These are phyloP conservation scores for Pseudonitzschia multiseries DNA, from an alignment of 108 stramenopile species.

Conservation along the genomic window DNA sequence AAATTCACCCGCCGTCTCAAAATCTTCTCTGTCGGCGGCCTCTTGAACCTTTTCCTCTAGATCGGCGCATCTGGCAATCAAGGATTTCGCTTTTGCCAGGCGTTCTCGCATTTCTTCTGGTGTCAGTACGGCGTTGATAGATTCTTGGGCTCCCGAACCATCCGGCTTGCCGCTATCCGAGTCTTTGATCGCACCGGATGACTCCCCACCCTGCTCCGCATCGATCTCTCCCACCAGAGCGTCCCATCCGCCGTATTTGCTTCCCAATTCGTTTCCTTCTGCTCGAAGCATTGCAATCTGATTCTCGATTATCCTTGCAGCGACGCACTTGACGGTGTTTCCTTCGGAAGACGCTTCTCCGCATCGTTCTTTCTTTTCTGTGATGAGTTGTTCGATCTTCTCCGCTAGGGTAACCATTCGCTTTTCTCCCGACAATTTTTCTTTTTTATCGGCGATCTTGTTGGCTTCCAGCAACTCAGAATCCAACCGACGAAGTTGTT, in stretches of 20 bases:
- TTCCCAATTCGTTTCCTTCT: constrained; percentile 55
- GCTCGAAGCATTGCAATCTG: constrained; percentile 64
- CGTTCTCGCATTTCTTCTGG: constrained; percentile 22
- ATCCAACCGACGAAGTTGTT: constrained; percentile 40
- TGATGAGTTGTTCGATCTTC: constrained; percentile 46
- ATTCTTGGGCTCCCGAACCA: not conserved
- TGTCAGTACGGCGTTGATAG: constrained; percentile 22
- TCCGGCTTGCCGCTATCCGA: not conserved
- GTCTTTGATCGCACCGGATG: constrained; percentile 1
- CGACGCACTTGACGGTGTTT: constrained; percentile 64
- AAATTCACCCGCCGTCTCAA: constrained; percentile 47
- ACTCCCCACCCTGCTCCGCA: constrained; percentile 26
- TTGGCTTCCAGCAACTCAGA: constrained; percentile 54
- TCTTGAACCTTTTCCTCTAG: constrained; percentile 41
- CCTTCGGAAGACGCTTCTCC: constrained; percentile 33
- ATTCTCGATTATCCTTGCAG: constrained; percentile 67
- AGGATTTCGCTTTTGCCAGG: constrained; percentile 33
- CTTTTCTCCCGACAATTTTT: constrained; percentile 50
- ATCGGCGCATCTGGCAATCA: constrained; percentile 31
- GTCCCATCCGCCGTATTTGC: constrained; percentile 70
- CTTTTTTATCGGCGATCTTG: constrained; percentile 54
- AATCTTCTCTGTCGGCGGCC: constrained; percentile 54
- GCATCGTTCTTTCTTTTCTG: constrained; percentile 46
- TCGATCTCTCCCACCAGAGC: constrained; percentile 30
- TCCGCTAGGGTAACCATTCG: constrained; percentile 57